Conservation (phyloP, 495 filamentous ascomycete species). For the Aspergillus incahuasiensis region DNA sequence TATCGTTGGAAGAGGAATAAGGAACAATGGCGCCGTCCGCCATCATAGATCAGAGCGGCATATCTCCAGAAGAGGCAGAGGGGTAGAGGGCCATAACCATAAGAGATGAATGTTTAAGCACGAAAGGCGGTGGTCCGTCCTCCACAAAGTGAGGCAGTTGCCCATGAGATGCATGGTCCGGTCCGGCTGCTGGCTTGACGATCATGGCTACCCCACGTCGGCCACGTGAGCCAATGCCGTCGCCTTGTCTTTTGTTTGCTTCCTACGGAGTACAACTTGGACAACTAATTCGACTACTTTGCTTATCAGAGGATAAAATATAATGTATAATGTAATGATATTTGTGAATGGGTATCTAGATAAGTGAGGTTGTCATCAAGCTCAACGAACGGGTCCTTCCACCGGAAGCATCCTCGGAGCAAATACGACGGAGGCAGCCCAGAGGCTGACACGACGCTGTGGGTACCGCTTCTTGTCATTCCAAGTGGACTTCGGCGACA, state of each 20-base stretch:
- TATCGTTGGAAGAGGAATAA: conserved; percentile 43
- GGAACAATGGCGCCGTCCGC: conserved; percentile 45
- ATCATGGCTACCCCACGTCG: conserved; percentile 24
- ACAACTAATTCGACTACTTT: not conserved
- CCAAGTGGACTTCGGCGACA: conserved; percentile 5
- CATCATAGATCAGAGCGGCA: conserved; percentile 19
- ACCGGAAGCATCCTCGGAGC: conserved; percentile 3
- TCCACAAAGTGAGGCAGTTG: conserved; percentile 1
- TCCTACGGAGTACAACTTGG: not conserved
- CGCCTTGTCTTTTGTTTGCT: not conserved
- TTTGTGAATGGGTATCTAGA: conserved; percentile 19
- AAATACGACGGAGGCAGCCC: conserved; percentile 1
- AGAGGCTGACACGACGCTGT: not conserved
- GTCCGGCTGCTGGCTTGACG: not conserved
- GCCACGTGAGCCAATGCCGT: conserved; percentile 14
- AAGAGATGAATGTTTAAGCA: not conserved
- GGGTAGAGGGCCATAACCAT: conserved; percentile 8
- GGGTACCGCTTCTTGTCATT: conserved; percentile 4
- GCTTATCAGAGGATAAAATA: not conserved
- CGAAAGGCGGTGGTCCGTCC: conserved; percentile 1
- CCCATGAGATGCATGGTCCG: not conserved
- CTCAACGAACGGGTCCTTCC: not conserved
- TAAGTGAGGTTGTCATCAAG: conserved; percentile 8
- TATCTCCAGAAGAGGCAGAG: conserved; percentile 10
- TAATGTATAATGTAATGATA: not conserved